phyloP scores from a whole-genome alignment of 2,329 filamentous ascomycete species.

The Xylogone sp. region DNA sequence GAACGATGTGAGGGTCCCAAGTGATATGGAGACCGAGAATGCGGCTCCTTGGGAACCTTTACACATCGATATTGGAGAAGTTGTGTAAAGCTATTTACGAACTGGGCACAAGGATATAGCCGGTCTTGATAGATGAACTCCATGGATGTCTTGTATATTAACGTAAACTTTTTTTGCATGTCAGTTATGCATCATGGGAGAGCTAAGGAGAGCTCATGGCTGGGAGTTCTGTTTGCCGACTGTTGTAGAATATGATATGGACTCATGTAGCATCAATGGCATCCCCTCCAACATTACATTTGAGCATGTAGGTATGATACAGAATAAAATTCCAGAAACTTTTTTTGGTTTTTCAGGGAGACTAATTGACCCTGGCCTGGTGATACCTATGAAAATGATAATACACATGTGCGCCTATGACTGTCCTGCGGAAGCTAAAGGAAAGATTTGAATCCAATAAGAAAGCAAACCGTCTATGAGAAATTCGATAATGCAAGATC shows the following conservation, averaged over 20 bases:
- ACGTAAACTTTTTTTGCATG: conserved; percentile 3
- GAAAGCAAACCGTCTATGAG: not conserved
- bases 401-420: conserved; percentile 1
- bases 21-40: conserved; percentile 37
- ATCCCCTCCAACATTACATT: conserved; percentile 8
- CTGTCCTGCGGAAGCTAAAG: not conserved
- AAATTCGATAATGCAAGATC: not conserved
- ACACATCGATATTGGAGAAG: conserved; percentile 53
- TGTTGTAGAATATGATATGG: conserved; percentile 22
- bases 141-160: conserved; percentile 3
- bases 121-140: not conserved
- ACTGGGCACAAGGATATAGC: not conserved
- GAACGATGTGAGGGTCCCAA: conserved; percentile 38
- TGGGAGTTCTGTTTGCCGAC: conserved; percentile 20
- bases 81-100: conserved; percentile 31
- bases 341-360: not conserved
- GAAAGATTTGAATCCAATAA: not conserved
- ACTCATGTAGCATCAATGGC: conserved; percentile 17
- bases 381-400: not conserved
- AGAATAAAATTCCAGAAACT: not conserved
- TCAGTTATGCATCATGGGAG: conserved; percentile 5
- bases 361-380: not conserved
- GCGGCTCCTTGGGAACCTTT: conserved; percentile 46
- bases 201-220: conserved; percentile 1
- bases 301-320: not conserved